These are phyloP conservation scores for Blakeslea trispora DNA, from an alignment of 371 early-diverging fungal genomes.

Conservation along the genomic window DNA sequence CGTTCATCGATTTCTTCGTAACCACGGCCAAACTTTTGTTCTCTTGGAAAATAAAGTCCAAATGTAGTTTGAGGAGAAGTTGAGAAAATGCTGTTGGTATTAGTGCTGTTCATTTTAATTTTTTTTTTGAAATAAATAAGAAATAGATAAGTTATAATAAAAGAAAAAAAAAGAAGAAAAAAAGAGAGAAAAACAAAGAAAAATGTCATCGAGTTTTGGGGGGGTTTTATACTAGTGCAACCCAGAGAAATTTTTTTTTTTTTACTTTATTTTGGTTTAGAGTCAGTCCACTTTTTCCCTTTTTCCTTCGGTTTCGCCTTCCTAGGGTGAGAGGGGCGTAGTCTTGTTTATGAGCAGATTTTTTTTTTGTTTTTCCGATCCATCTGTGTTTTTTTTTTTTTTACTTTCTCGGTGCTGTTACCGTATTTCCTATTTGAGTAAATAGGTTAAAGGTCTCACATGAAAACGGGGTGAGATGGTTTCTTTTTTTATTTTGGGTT, in stretches of 20 bases:
- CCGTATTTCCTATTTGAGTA: background rate
- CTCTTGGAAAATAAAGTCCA: conserved; percentile 1
- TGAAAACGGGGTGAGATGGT: no score
- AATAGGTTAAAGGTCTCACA: no score
- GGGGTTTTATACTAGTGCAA: conserved; percentile 8
- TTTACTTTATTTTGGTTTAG: background rate
- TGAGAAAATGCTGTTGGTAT: conserved; percentile 3
- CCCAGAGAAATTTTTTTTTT: conserved; percentile 3
- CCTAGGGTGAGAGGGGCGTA: background rate
- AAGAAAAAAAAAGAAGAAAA: conserved; percentile 4
- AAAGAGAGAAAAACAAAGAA: conserved; percentile 3
- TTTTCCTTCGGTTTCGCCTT: conserved; percentile 7
- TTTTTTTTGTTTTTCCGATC: background rate
- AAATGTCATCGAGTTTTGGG: conserved; percentile 2
- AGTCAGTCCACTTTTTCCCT: conserved; percentile 12
- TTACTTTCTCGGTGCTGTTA: background rate
- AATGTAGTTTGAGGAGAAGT: conserved; percentile 10
- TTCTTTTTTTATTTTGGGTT: no score
- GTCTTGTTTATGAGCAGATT: conserved; percentile 5
- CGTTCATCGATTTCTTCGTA: conserved; percentile 23
- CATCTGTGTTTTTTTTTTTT: background rate
- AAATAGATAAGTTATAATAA: conserved; percentile 6
- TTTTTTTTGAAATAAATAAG: conserved; percentile 6
- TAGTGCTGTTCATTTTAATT: conserved; percentile 9
- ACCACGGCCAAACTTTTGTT: background rate